Evolutionary conservation across 257 asterid species (phyloP), one percentile per base, ranked within the genome.

Genomic region (Phtheirospermum japonicum): DNA sequence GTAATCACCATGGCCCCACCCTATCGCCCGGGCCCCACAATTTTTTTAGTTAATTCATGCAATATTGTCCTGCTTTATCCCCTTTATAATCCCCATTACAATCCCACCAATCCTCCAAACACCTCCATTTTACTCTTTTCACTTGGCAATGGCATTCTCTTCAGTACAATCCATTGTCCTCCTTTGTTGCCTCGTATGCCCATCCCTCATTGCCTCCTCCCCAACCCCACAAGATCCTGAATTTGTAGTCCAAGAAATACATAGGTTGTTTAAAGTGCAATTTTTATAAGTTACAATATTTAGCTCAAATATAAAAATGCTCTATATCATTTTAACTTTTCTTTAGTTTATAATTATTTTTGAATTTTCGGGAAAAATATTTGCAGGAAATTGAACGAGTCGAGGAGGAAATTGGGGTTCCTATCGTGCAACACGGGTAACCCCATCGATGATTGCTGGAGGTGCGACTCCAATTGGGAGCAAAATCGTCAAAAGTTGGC

Each of bases 381-480:
- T 49, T 53, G 75, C 82, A 90, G 97, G 78, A 79, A 79, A 61
- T 72, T 87, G 67, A 83, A 85, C 69, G 84, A 84, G 42, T 75
- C 93, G 53, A 77, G 97, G 39, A 77, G 97, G 78, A 80, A 71
- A 20, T 14, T 90, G 59, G 90, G 76, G 6, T 90, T 73, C 26
- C 80, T 90, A 9, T 87, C 97, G 7, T 90, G 95, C 64, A 83
- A 85, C 4, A 85, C 89, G 0, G 97, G 96, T 12, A 90, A 90
- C 70, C 97, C 97, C 0, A 87, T 90, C 4, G 97, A 90, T 73
- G 93, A 90, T 71, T 87, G 97, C 80, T 87, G 97, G 97, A 76
- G 97, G n/a, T 90, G 97, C 58, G 97, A 90, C 67, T 76, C 81
- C 6, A 67, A 80, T 11, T 90, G 97, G 97, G 93, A 79, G 16